phyloP scores from a whole-genome alignment of 352 stramenopile genomes.

The Phytophthora sp. region DNA sequence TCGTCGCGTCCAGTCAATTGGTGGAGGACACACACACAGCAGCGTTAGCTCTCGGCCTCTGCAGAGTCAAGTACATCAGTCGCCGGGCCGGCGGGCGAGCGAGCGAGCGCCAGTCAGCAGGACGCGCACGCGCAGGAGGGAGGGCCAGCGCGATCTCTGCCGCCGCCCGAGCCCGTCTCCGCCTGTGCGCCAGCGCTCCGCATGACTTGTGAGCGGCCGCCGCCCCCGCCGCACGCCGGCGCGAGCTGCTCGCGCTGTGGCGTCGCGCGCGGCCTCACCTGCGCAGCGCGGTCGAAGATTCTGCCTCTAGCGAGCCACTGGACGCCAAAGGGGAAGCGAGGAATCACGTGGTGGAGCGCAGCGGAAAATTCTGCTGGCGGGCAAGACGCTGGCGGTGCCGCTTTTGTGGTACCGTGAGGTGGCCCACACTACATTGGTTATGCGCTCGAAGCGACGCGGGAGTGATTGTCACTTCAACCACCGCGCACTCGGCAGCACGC shows the following conservation, averaged over 20 bases:
- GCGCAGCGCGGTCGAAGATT: conserved; percentile 31
- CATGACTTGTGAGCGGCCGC: conserved; percentile 7
- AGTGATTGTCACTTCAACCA: conserved; percentile 30
- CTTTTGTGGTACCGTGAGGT: conserved; percentile 1
- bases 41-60: neutral
- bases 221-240: neutral
- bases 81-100: neutral
- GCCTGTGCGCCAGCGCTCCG: neutral
- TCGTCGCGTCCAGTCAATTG: too few species aligned
- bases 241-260: too few species aligned
- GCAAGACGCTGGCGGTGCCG: conserved; percentile 5
- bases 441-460: neutral
- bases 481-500: neutral
- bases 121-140: too few species aligned
- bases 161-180: neutral
- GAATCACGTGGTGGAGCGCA: conserved; percentile 33
- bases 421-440: neutral
- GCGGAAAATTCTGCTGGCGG: conserved; percentile 51
- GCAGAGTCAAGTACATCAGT: too few species aligned
- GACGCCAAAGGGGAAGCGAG: conserved; percentile 32
- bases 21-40: neutral
- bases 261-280: conserved; percentile 29
- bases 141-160: too few species aligned
- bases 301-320: conserved; percentile 32
- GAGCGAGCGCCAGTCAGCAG: neutral